Evolutionary conservation across 1,284 basidiomycete genomes (phyloP), one percentile per base, ranked within the genome.

Genomic region (Wallemia hederae): DNA sequence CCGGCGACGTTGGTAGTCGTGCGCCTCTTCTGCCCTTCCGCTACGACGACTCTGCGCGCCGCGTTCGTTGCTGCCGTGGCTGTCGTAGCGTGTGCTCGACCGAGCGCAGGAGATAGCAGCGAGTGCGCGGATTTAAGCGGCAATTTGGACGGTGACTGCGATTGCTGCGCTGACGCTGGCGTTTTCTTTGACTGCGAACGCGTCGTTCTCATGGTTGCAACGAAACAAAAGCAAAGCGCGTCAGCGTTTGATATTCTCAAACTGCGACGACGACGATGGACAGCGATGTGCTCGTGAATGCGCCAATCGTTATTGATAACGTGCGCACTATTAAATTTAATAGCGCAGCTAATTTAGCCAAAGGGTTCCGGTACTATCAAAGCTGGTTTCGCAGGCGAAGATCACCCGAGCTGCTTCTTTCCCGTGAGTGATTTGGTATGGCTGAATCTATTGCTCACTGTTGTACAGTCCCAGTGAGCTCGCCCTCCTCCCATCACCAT

Each of bases 401-500:
- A 96, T 73, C 88, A 92, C 70, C 91, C 91, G 55, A 90, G 91
- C 77, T 92, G 88, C 70, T 96, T 91, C 77, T 96, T 96, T 67
- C 90, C 91, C 61, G 90, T 94, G 73, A 74, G 88, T 81, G 68
- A 67, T 24, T 55, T 17, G 19, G 17, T 69, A 72, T 72, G 72
- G 64, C 59, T 65, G 63, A 15, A 28, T 59, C 27, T 59, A 15
- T 1, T 34, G 24, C 39, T 22, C 3, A 7, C n/a, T n/a, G n/a
- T n/a, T n/a, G n/a, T n/a, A n/a, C 55, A 28, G 29, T 27, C 55
- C 29, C 49, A 24, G 7, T 27, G 25, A 49, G 15, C 11, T 19
- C 22, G 25, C 17, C 24, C 33, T 34, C 31, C 61, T 26, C 25
- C 59, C 24, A 27, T 61, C 27, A 29, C n/a, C 27, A 7, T 31